Base-by-base conservation (phyloP, 1,139 yeast genomes). In the Saccharomyces hybrid region DNA sequence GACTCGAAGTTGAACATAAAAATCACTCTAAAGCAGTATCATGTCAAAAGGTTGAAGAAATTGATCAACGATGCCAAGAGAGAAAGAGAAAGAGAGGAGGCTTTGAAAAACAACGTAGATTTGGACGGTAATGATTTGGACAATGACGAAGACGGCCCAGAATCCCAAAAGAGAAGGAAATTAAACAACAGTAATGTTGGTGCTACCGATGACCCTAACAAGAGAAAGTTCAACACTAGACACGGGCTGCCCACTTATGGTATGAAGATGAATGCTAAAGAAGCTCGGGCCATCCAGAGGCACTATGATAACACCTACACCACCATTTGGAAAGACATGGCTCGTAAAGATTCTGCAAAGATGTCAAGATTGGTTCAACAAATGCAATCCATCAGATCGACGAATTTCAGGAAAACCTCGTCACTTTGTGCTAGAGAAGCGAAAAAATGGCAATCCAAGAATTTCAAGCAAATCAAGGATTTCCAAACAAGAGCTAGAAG, bases 381-480 rank as follows among this genome's bases (percentile, higher is more conserved):
- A 66, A 80, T 89, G 2, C 78, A 82, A 50, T 91, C 89, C 63
- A 86, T 95, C 5, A 84, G 83, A 68, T 76, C 82, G 57, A 81
- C 88, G 57, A 93, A 95, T 70, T 78, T 88, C 61, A 84, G 84
- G 63, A 93, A 95, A 67, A 93, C 98, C 0, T 83, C 96, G 1
- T 82, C 89, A 54, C 74, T 93, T 54, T 96, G 97, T 9, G 90
- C 96, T 3, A 83, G 97, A 72, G 99, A 93, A 74, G 95, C 99
- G 5, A 84, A 88, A 69, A 82, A 95, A 68, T 95, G 99, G 99
- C 97, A 91, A 73, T 75, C 85, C 55, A 82, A 87, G 64, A 91
- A 96, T 53, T 91, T 89, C 69, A 91, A 91, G 69, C 86, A 86
- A 61, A 86, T 86, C 65, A 95, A 93, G 74, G 99, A 93, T 73